Conservation (phyloP, 1,284 basidiomycete species). For the Ustanciosporium gigantosporum region DNA sequence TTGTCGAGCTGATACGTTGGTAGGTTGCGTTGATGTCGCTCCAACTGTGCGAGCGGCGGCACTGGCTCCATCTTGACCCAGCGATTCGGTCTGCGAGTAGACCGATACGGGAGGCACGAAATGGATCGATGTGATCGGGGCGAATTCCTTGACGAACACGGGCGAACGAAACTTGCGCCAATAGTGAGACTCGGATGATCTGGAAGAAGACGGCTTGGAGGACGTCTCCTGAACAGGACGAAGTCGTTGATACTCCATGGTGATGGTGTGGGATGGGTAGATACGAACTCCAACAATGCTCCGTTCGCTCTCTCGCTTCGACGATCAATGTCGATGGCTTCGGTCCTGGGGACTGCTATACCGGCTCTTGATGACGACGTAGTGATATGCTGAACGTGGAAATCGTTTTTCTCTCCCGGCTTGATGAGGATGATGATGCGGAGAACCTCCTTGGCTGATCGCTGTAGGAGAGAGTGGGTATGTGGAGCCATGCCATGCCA, state of each 20-base stretch:
- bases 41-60: conserved; percentile 8
- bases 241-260: conserved; percentile 26
- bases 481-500: too few relatives aligned
- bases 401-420: too few relatives aligned
- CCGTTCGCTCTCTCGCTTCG: too few relatives aligned
- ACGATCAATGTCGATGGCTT: too few relatives aligned
- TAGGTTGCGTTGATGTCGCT: conserved; percentile 19
- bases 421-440: too few relatives aligned
- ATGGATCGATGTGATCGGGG: conserved; percentile 57
- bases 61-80: conserved; percentile 12
- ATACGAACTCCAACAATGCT: too few relatives aligned
- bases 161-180: conserved; percentile 57
- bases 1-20: conserved; percentile 37
- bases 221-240: conserved; percentile 15
- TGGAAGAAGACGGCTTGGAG: conserved; percentile 18
- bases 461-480: too few relatives aligned
- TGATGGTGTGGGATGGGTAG: neutral
- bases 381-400: too few relatives aligned
- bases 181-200: conserved; percentile 51
- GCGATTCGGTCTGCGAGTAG: conserved; percentile 11
- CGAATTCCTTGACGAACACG: conserved; percentile 57
- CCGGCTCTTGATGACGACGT: too few relatives aligned
- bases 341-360: too few relatives aligned
- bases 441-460: too few relatives aligned
- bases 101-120: conserved; percentile 50